Percentiles rank a stretch among this genome's conserved stretches.
phyloP scores from a whole-genome alignment of 352 stramenopile genomes.

The Phytophthora colocasiae region DNA sequence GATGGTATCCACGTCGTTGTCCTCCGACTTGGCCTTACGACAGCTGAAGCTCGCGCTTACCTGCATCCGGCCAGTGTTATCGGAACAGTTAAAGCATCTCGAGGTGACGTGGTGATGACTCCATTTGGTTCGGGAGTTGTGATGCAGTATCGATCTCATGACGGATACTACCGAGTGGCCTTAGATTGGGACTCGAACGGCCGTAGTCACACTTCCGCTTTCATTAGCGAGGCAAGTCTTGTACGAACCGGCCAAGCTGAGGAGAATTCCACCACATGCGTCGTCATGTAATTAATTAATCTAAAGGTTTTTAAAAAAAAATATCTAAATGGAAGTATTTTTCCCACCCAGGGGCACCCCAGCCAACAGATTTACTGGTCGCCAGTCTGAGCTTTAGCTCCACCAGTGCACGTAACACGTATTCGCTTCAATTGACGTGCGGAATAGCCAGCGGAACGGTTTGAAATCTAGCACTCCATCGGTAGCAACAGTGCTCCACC shows the following conservation, averaged over 20 bases:
- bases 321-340: not conserved
- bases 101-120: constrained; percentile 83
- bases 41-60: constrained; percentile 64
- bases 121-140: constrained; percentile 80
- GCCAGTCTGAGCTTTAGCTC: no score
- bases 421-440: no score
- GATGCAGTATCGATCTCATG: constrained; percentile 61
- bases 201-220: constrained; percentile 65
- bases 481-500: no score
- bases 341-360: not conserved
- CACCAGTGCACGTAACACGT: no score
- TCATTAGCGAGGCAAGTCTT: constrained; percentile 64
- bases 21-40: constrained; percentile 59
- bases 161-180: constrained; percentile 76
- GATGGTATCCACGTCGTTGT: constrained; percentile 80
- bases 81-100: constrained; percentile 65
- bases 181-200: constrained; percentile 70
- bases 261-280: constrained; percentile 64
- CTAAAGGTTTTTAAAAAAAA: not conserved
- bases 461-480: no score
- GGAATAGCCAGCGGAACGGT: no score
- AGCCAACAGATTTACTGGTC: no score
- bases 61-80: constrained; percentile 65
- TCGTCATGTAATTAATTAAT: constrained; percentile 68
- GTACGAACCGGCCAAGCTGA: constrained; percentile 65